Percentiles rank a stretch among this genome's conserved stretches.
Evolutionary conservation across 768 basidiomycete genomes (phyloP).

Genomic region (Tephrocybe sp.): DNA sequence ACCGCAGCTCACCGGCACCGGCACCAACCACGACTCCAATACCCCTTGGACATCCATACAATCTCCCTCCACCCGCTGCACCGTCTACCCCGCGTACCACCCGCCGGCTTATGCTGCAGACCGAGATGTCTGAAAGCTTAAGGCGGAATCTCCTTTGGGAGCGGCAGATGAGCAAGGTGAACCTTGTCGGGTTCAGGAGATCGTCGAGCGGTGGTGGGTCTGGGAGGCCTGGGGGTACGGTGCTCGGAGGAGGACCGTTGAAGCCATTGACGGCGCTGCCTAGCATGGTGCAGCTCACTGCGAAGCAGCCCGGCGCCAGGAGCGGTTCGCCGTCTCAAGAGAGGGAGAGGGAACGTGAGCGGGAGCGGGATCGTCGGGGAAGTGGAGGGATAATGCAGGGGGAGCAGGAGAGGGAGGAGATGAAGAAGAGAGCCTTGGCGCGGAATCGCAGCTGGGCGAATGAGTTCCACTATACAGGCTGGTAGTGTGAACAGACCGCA

Average conservation of each 20-base stretch:
- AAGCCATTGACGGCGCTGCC: slow-evolving; percentile 32
- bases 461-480: slow-evolving; percentile 64
- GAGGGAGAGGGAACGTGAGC: background rate
- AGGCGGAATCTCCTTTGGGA: slow-evolving; percentile 82
- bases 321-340: background rate
- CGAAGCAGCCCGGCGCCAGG: slow-evolving; percentile 25
- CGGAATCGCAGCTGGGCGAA: slow-evolving; percentile 64
- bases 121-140: slow-evolving; percentile 83
- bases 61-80: slow-evolving; percentile 59
- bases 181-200: slow-evolving; percentile 35
- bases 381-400: slow-evolving; percentile 18
- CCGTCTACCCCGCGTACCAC: slow-evolving; percentile 87
- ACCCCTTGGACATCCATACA: slow-evolving; percentile 65
- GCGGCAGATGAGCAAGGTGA: slow-evolving; percentile 58
- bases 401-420: slow-evolving; percentile 37
- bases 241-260: slow-evolving; percentile 21
- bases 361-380: slow-evolving; percentile 14
- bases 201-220: slow-evolving; percentile 25
- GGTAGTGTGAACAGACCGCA: slow-evolving; percentile 33
- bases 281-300: slow-evolving; percentile 39
- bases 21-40: slow-evolving; percentile 43
- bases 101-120: slow-evolving; percentile 77
- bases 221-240: slow-evolving; percentile 15
- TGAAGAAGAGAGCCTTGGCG: slow-evolving; percentile 43
- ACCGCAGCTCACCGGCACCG: slow-evolving; percentile 6